Percentiles rank a stretch among this genome's conserved stretches.
Evolutionary conservation across 192 early-diverging fungal species (phyloP).

Genomic region (Backusella mclennaniae): DNA sequence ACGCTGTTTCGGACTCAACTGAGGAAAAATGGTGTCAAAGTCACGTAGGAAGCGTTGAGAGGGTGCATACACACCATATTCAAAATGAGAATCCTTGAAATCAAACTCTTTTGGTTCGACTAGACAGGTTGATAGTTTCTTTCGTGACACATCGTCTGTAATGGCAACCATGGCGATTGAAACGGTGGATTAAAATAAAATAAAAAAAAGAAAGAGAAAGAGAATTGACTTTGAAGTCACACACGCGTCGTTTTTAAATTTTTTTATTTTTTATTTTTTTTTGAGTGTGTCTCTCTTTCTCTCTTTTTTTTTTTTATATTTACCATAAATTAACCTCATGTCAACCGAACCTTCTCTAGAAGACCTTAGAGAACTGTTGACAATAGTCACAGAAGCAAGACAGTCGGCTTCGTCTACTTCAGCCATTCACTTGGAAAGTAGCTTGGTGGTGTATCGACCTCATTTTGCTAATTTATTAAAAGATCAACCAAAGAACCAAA

Average conservation of each 20-base stretch:
- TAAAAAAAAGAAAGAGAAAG: background rate
- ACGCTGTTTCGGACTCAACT: constrained; percentile 38
- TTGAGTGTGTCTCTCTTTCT: background rate
- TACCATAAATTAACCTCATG: background rate
- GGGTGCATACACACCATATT: constrained; percentile 48
- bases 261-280: background rate
- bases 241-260: background rate
- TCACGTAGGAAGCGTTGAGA: constrained; percentile 63
- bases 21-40: constrained; percentile 70
- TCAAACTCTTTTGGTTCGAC: constrained; percentile 19
- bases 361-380: background rate
- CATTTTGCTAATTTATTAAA: background rate
- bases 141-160: background rate
- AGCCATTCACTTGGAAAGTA: background rate
- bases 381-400: background rate
- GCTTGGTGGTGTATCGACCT: background rate
- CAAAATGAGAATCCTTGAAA: constrained; percentile 29
- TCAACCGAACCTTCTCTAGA: background rate
- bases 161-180: background rate
- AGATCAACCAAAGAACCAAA: background rate
- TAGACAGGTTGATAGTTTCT: constrained; percentile 13
- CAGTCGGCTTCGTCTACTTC: background rate
- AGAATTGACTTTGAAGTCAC: background rate
- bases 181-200: background rate
- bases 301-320: too few species aligned